Percentiles rank a stretch among this genome's conserved stretches.
phyloP scores from a whole-genome alignment of 306 rosid genomes.

The Lathyrus oleraceus region DNA sequence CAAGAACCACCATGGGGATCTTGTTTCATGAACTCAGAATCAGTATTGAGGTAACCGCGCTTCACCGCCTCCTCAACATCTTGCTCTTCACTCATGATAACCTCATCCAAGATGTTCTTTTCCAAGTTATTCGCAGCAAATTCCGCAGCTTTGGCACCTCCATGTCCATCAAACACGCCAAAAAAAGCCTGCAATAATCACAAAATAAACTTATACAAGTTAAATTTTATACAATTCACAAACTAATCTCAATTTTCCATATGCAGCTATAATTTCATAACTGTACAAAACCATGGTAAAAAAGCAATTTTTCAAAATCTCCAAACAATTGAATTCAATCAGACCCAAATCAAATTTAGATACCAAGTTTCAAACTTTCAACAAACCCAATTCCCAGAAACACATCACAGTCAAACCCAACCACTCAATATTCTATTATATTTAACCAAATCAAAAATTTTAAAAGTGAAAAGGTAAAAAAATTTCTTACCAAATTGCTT shows the following conservation, averaged over 20 bases:
- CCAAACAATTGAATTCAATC: background rate
- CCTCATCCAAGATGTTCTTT: constrained; percentile 68
- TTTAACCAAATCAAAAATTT: too few species aligned
- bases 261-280: background rate
- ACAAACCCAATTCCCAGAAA: constrained; percentile 28
- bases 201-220: background rate
- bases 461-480: background rate
- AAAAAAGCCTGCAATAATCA: constrained; percentile 74
- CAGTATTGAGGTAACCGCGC: constrained; percentile 78
- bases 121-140: constrained; percentile 74
- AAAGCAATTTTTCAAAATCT: too few species aligned
- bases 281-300: too few species aligned
- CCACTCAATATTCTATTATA: background rate
- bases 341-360: constrained; percentile 25
- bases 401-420: background rate
- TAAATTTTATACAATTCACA: constrained; percentile 31
- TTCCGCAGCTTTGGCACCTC: constrained; percentile 87
- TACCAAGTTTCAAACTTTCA: constrained; percentile 24
- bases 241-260: constrained; percentile 1
- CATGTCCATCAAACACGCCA: constrained; percentile 94
- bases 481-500: constrained; percentile 63
- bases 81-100: constrained; percentile 45
- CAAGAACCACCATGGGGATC: constrained; percentile 81
- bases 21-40: constrained; percentile 73
- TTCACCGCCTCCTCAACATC: constrained; percentile 71